Conservation (phyloP, 176 grass and related monocot genomes). For the Rhynchospora pubera region DNA sequence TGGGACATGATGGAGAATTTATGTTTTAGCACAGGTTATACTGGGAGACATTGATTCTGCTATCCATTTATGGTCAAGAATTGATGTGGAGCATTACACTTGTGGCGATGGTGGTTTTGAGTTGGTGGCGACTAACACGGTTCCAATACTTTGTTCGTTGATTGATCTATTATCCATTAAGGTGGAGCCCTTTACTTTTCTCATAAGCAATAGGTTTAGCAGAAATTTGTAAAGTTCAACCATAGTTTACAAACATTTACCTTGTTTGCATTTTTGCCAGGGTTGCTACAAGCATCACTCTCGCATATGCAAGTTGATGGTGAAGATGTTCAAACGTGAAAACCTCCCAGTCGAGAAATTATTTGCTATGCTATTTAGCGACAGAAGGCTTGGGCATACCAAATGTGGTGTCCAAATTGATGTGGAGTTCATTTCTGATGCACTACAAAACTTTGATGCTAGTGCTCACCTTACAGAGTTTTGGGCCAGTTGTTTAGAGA, state of each 20-base stretch:
- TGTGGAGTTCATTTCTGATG: constrained; percentile 42
- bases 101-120: constrained; percentile 28
- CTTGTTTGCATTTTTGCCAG: constrained; percentile 31
- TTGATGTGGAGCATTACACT: constrained; percentile 28
- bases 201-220: background rate
- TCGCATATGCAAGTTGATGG: constrained; percentile 63
- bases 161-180: constrained; percentile 76
- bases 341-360: constrained; percentile 47
- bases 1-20: constrained; percentile 10
- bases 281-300: constrained; percentile 67
- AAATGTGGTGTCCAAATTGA: constrained; percentile 58
- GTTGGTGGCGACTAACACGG: constrained; percentile 24
- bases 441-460: constrained; percentile 37
- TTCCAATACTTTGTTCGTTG: constrained; percentile 68
- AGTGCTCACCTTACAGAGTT: constrained; percentile 38
- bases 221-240: background rate
- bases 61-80: constrained; percentile 39
- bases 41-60: constrained; percentile 35
- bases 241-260: background rate
- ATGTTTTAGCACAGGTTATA: constrained; percentile 46
- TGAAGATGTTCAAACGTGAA: constrained; percentile 49
- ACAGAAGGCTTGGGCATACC: constrained; percentile 62
- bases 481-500: constrained; percentile 60
- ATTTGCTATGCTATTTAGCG: constrained; percentile 45
- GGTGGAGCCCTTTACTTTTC: constrained; percentile 24